These are phyloP conservation scores for Rhazya stricta DNA, from an alignment of 257 asterid genomes.

Conservation along the genomic window DNA sequence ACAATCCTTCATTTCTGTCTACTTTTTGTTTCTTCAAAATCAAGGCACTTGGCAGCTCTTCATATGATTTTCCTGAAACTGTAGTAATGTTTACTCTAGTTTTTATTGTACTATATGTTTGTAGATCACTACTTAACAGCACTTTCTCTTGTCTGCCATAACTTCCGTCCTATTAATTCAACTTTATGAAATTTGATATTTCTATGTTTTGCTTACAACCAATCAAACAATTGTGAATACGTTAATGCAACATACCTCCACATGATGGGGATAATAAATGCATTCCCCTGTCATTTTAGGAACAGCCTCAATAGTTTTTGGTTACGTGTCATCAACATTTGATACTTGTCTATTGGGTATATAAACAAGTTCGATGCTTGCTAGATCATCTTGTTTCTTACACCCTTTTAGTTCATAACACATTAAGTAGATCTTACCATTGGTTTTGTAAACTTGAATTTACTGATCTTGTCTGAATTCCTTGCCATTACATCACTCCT, in stretches of 20 bases:
- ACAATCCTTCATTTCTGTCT: constrained; percentile 15
- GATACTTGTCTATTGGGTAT: neutral
- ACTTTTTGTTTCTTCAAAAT: constrained; percentile 4
- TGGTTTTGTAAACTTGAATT: neutral
- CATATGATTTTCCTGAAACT: neutral
- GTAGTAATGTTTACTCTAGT: neutral
- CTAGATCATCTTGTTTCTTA: neutral
- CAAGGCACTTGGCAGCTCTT: neutral
- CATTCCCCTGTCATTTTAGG: neutral
- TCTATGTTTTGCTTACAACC: neutral
- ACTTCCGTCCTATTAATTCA: neutral
- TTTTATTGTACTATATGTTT: neutral
- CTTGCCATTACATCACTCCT: neutral
- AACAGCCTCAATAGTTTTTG: neutral
- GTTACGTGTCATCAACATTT: neutral
- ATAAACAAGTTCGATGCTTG: neutral
- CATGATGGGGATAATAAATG: neutral
- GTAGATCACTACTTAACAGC: neutral
- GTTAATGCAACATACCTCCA: neutral
- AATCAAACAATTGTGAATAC: neutral
- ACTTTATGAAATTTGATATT: neutral
- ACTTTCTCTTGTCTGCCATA: neutral
- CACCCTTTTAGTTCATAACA: neutral
- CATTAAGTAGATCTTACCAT: neutral
- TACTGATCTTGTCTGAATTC: neutral